Base-by-base conservation (phyloP, 768 basidiomycete genomes). In the Leucocoprinus leucothites region DNA sequence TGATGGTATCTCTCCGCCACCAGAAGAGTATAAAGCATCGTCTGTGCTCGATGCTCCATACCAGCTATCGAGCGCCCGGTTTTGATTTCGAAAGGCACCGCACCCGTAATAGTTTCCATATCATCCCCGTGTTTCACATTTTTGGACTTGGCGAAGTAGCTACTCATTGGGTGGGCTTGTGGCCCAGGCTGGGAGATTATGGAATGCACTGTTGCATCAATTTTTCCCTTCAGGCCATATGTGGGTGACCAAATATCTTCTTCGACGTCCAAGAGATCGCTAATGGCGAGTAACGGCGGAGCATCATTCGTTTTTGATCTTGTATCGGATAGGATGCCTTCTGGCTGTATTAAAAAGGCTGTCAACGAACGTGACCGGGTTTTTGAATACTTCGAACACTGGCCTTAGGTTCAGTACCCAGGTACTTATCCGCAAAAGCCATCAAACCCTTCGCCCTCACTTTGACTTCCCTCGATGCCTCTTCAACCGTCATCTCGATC, bases 191-290 rank as follows among this genome's bases (percentile, higher is more conserved):
- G 21, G 40, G 50, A 48, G 44, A 53, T 31, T 48, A 57, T 26
- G 26, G 64, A 57, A 64, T 67, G 74, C 24, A 98, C 84, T 1
- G 89, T 93, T 1, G 90, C 96, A 62, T 99, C 97, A 19, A 98
- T 74, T 70, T 98, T 98, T 21, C 97, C 97, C 67, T 95, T 96
- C 34, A 99, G 75, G 1, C 97, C 97, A 63, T 91, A 96, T 1
- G 84, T 87, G 0, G 97, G 96, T 0, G 93, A 95, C 89, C 92
- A 97, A 60, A 99, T 96, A 60, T 98, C 94, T 66, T 99, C 97
- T 73, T 99, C 97, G 40, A 96, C 80, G 55, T 94, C 94, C 58
- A 92, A 81, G 3, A 97, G 70, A 25, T 85, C 74, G 4, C 82
- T 74, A 46, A 99, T 84, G 0, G 91, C 89, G 0, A 97, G 76